Conservation (phyloP, 2,329 filamentous ascomycete species). For the Pseudogymnoascus sp. region DNA sequence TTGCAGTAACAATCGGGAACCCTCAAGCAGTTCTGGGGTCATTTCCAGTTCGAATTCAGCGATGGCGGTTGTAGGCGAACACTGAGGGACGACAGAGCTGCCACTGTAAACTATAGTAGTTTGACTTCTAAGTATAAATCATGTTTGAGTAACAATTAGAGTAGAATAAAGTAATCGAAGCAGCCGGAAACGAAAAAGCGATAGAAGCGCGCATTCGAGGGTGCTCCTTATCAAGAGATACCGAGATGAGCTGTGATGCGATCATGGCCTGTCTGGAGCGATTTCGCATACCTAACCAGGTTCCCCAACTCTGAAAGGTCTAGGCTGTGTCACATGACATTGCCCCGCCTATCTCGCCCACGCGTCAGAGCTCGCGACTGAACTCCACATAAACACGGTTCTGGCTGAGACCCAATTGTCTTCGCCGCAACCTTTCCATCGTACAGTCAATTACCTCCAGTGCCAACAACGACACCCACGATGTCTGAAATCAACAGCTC, state of each 20-base stretch:
- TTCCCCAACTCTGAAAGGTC: neutral
- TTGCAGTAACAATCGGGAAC: neutral
- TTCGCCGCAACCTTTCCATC: neutral
- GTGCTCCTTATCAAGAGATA: conserved; percentile 4
- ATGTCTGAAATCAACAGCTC: conserved; percentile 38
- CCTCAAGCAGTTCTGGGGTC: neutral
- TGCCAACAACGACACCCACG: conserved; percentile 22
- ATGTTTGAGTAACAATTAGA: neutral
- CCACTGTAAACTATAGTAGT: neutral
- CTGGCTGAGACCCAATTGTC: conserved; percentile 8
- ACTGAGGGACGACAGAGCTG: neutral
- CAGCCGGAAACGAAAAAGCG: neutral
- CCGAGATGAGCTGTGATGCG: neutral
- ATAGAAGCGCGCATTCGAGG: neutral
- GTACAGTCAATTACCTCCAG: neutral
- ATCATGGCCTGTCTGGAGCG: conserved; percentile 3
- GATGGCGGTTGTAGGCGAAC: neutral
- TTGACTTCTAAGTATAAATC: neutral
- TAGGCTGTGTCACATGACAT: conserved; percentile 5
- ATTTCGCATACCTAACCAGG: conserved; percentile 2
- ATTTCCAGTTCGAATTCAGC: neutral
- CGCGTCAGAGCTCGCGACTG: conserved; percentile 4
- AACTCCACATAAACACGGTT: conserved; percentile 8
- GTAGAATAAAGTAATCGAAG: neutral
- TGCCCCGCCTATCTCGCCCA: neutral